A percentile compares a stretch with the other conserved stretches of the same genome.
Conservation (phyloP, 2,329 filamentous ascomycete genomes). For the Colletotrichum tamarilloi region DNA sequence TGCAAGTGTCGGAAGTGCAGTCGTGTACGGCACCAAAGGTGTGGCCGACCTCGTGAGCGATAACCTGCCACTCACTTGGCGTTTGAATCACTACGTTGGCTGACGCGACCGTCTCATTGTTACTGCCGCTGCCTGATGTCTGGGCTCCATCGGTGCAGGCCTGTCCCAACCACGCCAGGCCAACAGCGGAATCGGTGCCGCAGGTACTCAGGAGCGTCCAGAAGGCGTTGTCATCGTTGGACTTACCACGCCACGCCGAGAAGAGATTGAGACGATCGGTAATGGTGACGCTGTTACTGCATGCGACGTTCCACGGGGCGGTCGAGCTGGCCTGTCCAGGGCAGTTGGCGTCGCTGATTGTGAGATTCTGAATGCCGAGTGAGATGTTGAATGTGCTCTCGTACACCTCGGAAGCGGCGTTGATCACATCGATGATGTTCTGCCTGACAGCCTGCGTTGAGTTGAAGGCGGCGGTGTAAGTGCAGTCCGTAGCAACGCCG, state of each 20-base stretch:
- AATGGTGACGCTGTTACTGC: slow-evolving; percentile 72
- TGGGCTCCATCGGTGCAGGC: slow-evolving; percentile 75
- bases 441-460: slow-evolving; percentile 70
- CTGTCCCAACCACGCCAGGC: slow-evolving; percentile 92
- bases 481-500: slow-evolving; percentile 93
- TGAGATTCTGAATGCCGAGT: slow-evolving; percentile 87
- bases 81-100: slow-evolving; percentile 92
- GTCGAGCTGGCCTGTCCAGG: slow-evolving; percentile 74
- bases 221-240: slow-evolving; percentile 85
- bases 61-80: slow-evolving; percentile 90
- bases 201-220: slow-evolving; percentile 92
- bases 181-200: slow-evolving; percentile 85
- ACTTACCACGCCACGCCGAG: slow-evolving; percentile 85
- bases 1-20: slow-evolving; percentile 78
- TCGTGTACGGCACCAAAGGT: slow-evolving; percentile 98
- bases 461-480: slow-evolving; percentile 80
- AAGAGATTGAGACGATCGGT: slow-evolving; percentile 86
- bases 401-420: slow-evolving; percentile 87
- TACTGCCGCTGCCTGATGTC: slow-evolving; percentile 59
- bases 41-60: slow-evolving; percentile 93
- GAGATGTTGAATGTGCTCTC: slow-evolving; percentile 96
- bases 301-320: slow-evolving; percentile 87
- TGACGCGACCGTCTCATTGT: slow-evolving; percentile 80
- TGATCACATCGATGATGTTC: slow-evolving; percentile 87
- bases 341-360: slow-evolving; percentile 80